A percentile compares a stretch with the other conserved stretches of the same genome.
Conservation (phyloP, 352 stramenopile species). For the Globisporangium orthogonon region DNA sequence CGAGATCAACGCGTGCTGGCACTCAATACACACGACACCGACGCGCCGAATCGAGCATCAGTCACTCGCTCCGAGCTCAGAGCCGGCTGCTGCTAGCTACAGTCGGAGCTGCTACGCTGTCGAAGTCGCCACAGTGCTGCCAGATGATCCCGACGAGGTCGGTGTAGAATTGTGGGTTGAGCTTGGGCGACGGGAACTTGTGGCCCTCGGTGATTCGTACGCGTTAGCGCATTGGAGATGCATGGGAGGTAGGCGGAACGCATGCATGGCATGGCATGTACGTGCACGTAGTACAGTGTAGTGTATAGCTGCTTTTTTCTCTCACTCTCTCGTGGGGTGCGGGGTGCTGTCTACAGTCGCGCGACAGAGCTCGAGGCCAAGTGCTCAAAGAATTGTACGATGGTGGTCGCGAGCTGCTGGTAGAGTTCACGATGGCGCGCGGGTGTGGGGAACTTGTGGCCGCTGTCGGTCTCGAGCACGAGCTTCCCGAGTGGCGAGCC, state of each 20-base stretch:
- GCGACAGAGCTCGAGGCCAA: conserved; percentile 22
- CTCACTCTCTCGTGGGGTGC: too few relatives aligned
- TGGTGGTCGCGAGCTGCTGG: conserved; percentile 25
- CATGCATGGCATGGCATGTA: too few relatives aligned
- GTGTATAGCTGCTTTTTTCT: too few relatives aligned
- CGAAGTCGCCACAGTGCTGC: conserved; percentile 19
- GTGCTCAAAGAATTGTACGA: conserved; percentile 40
- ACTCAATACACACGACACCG: too few relatives aligned
- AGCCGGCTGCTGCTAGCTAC: conserved; percentile 7
- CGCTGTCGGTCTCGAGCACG: conserved; percentile 34
- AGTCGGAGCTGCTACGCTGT: conserved; percentile 1
- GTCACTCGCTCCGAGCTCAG: background rate
- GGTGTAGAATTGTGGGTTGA: conserved; percentile 20
- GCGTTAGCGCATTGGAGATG: too few relatives aligned
- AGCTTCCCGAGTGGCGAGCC: conserved; percentile 24
- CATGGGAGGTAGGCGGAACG: too few relatives aligned
- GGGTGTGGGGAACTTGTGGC: conserved; percentile 67
- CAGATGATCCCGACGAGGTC: conserved; percentile 19
- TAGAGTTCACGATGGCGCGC: conserved; percentile 41
- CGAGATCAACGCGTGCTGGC: too few relatives aligned
- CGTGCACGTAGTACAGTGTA: too few relatives aligned
- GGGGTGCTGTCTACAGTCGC: conserved; percentile 11
- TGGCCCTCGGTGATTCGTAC: conserved; percentile 15
- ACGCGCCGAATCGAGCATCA: too few relatives aligned
- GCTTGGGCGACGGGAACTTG: conserved; percentile 29